Base-by-base conservation (phyloP, 139 green algal species). In the Haematococcus sp. region DNA sequence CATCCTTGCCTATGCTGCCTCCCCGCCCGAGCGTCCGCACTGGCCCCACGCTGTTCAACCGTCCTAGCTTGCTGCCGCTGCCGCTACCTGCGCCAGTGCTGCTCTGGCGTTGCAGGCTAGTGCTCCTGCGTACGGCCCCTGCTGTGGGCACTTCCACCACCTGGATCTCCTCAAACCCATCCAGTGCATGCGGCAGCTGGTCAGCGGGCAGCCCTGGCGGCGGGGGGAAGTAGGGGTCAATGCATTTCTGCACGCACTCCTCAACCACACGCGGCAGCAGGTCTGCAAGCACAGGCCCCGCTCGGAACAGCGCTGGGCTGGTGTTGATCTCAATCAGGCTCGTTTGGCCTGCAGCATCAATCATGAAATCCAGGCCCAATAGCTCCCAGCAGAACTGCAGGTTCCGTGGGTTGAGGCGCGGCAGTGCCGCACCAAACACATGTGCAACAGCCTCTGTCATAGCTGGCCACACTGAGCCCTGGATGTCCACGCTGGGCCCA, bases 291-390 rank as follows among this genome's bases (percentile, higher is more conserved):
- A 83, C 70, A 13, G 70, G 11, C 0, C 85, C 83, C 17, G 80
- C 71, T 23, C 78, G 65, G 51, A 82, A 85, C 23, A 90, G 71
- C 0, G 85, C 85, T 15, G 85, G 85, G 52, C 80, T 85, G 32
- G 80, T 88, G 75, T 90, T 90, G 40, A 90, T 76, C 76, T 90
- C 83, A 59, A 88, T 86, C 34, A 88, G 76, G 79, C 59, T 13
- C 52, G 86, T 77, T 63, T 76, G 70, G 9, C 76, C 70, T 0
- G 49, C 27, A 15, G 23, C 56, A 25, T 87, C 83, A 31, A 90
- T 49, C 85, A 90, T 90, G 80, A 90, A 90, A 69, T 90, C 85
- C 32, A 88, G 63, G 2, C 85, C 85, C 65, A 88, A 69, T 30
- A 90, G 81, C 76, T 89, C 84, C 61, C 81, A 89, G 70, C 75